Conservation (phyloP, 2,329 filamentous ascomycete species). For the Rasamsonia emersonii region DNA sequence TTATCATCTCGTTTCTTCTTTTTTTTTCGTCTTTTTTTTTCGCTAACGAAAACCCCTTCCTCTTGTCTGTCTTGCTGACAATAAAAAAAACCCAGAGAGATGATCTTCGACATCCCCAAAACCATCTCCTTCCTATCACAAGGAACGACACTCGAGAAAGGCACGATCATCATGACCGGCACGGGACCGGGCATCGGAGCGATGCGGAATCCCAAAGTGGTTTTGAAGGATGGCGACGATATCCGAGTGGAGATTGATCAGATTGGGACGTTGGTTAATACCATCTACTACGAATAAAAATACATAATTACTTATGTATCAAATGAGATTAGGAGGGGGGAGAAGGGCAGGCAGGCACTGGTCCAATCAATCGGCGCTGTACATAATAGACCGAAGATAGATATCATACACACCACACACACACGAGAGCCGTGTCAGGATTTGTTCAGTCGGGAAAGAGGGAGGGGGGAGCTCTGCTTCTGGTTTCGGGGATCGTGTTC, state of each 20-base stretch:
- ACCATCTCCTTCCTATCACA: slow-evolving; percentile 29
- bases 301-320: no score
- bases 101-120: slow-evolving; percentile 32
- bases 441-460: no score
- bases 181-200: slow-evolving; percentile 37
- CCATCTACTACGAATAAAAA: slow-evolving; percentile 30
- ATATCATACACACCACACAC: no score
- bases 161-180: slow-evolving; percentile 33
- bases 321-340: no score
- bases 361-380: no score
- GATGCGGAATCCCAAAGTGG: slow-evolving; percentile 32
- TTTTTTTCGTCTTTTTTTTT: not conserved
- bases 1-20: not conserved
- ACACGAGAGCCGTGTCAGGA: no score
- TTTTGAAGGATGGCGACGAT: slow-evolving; percentile 29
- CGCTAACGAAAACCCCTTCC: not conserved
- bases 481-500: no score
- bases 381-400: no score
- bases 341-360: no score
- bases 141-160: slow-evolving; percentile 30
- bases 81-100: no score
- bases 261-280: slow-evolving; percentile 31
- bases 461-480: no score
- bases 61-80: no score
- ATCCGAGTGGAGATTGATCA: slow-evolving; percentile 30